phyloP scores from a whole-genome alignment of 495 filamentous ascomycete species.

The Penicillium canescens region DNA sequence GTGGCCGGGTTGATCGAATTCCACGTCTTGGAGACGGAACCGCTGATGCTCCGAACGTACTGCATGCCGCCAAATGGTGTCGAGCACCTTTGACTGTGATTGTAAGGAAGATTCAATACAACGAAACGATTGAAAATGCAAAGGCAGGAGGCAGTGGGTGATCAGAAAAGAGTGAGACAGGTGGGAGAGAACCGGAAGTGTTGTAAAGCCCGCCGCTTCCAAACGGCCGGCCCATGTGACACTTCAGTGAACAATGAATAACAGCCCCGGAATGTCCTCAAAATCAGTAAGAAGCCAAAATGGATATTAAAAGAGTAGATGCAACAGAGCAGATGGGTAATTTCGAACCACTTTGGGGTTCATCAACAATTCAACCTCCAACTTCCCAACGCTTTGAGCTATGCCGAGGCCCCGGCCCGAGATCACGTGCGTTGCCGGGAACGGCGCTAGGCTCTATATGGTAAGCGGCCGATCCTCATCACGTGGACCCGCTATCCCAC shows the following conservation, averaged over 20 bases:
- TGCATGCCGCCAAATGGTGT: slow-evolving; percentile 65
- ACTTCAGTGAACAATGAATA: slow-evolving; percentile 28
- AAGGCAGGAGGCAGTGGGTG: slow-evolving; percentile 4
- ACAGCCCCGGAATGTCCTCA: slow-evolving; percentile 6
- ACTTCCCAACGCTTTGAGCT: too few species aligned
- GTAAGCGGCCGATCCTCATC: too few species aligned
- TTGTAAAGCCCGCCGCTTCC: slow-evolving; percentile 31
- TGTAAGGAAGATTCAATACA: slow-evolving; percentile 10
- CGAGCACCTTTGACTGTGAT: slow-evolving; percentile 16
- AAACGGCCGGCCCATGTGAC: slow-evolving; percentile 48
- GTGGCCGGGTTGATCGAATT: slow-evolving; percentile 99
- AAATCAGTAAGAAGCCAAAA: slow-evolving; percentile 3
- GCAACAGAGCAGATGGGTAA: too few species aligned
- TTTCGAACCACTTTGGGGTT: too few species aligned
- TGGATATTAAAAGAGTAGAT: slow-evolving; percentile 4
- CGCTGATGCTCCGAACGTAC: slow-evolving; percentile 95
- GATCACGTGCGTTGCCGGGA: too few species aligned
- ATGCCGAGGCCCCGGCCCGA: too few species aligned
- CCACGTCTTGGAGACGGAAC: slow-evolving; percentile 97
- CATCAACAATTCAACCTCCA: not conserved
- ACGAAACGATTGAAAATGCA: slow-evolving; percentile 4
- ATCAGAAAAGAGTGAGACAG: slow-evolving; percentile 12
- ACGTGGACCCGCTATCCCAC: slow-evolving; percentile 8
- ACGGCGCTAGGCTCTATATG: too few species aligned
- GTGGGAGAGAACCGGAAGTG: slow-evolving; percentile 25